Conservation (phyloP, 345 rosid species). For the Geranium brycei region DNA sequence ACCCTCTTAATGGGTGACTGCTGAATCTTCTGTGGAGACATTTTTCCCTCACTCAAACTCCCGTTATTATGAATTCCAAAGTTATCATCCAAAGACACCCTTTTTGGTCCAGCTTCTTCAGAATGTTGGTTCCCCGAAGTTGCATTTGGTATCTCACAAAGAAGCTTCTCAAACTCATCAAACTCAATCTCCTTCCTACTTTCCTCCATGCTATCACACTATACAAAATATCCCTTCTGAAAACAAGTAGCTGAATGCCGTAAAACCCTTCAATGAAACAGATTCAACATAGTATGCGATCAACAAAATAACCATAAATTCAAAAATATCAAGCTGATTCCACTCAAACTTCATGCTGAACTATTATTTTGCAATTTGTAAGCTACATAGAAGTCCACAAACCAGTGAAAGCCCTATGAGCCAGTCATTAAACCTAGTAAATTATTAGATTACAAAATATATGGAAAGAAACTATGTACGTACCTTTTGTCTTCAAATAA, state of each 20-base stretch:
- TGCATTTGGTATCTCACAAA: slow-evolving; percentile 68
- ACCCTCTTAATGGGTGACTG: slow-evolving; percentile 14
- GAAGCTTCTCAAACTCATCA: slow-evolving; percentile 73
- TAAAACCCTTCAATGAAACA: slow-evolving; percentile 1
- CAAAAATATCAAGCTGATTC: slow-evolving; percentile 4
- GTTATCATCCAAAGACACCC: slow-evolving; percentile 20
- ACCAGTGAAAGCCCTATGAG: not conserved
- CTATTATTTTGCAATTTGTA: not conserved
- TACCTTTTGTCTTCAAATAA: no score
- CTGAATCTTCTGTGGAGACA: slow-evolving; percentile 4
- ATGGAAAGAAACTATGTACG: no score
- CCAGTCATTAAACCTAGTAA: not conserved
- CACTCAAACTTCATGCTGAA: not conserved
- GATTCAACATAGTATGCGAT: slow-evolving; percentile 7
- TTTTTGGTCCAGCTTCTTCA: slow-evolving; percentile 25
- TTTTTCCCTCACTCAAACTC: slow-evolving; percentile 11
- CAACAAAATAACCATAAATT: slow-evolving; percentile 10
- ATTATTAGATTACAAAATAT: no score
- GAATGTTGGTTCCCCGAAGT: slow-evolving; percentile 29
- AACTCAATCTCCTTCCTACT: slow-evolving; percentile 37
- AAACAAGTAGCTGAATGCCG: no score
- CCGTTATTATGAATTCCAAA: slow-evolving; percentile 14
- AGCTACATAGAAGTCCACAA: no score
- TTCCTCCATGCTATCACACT: slow-evolving; percentile 36
- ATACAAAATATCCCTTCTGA: not conserved